A percentile compares a stretch with the other conserved stretches of the same genome.
These are phyloP conservation scores for Diaporthe batatas DNA, from an alignment of 2,329 filamentous ascomycete genomes.

Conservation along the genomic window DNA sequence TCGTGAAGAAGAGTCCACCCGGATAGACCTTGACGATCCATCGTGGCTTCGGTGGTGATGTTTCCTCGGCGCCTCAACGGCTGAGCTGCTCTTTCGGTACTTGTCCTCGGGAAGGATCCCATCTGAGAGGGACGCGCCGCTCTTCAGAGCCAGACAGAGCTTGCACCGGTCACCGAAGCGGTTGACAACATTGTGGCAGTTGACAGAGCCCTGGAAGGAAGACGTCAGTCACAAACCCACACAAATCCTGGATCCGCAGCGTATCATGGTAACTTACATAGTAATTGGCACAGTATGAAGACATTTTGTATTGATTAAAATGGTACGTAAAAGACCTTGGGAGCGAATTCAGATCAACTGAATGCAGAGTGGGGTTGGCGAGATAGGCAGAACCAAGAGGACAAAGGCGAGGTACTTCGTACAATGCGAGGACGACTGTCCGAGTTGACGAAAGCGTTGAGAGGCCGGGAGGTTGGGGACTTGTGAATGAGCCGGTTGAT, in stretches of 20 bases:
- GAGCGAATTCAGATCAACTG: conserved; percentile 8
- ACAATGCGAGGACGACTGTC: conserved; percentile 1
- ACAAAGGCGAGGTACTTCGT: conserved; percentile 24
- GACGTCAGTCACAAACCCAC: neutral
- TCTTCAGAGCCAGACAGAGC: conserved; percentile 50
- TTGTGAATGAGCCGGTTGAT: conserved; percentile 5
- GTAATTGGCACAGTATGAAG: conserved; percentile 56
- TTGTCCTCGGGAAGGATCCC: conserved; percentile 47
- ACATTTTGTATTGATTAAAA: conserved; percentile 44
- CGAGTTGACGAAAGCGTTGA: conserved; percentile 24
- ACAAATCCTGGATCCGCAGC: too few species aligned
- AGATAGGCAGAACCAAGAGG: neutral
- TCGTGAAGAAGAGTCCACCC: conserved; percentile 38
- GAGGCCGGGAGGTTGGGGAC: neutral
- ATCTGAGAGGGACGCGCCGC: conserved; percentile 47
- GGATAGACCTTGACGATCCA: conserved; percentile 27
- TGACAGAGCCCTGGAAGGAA: conserved; percentile 50
- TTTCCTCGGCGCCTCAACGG: conserved; percentile 36
- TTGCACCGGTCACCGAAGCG: conserved; percentile 55
- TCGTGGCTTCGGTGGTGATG: conserved; percentile 40
- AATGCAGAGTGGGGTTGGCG: neutral
- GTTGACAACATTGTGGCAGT: conserved; percentile 54
- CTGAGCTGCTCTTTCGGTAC: conserved; percentile 25
- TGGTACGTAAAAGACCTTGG: neutral
- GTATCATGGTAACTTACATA: conserved; percentile 48